Evolutionary conservation across 768 basidiomycete genomes (phyloP).

Genomic region (Collybia nuda): DNA sequence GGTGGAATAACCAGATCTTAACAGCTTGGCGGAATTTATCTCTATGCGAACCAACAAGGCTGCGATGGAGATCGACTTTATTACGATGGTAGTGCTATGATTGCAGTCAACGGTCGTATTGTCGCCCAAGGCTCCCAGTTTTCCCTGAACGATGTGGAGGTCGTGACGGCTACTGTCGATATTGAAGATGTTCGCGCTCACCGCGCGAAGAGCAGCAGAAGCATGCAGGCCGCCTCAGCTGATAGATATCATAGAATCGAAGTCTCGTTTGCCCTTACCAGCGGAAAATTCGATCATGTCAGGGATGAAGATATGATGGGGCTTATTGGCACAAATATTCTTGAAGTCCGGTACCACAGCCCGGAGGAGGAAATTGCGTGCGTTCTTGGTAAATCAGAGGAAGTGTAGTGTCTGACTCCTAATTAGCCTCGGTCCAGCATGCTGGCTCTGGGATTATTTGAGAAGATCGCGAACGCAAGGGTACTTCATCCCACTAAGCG

Average conservation of each 20-base stretch:
- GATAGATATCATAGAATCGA: conserved; percentile 82
- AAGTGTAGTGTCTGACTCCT: neutral
- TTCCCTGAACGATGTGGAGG: conserved; percentile 93
- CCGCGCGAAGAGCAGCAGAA: conserved; percentile 78
- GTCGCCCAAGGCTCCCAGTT: conserved; percentile 97
- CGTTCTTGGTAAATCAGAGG: conserved; percentile 27
- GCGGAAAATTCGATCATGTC: conserved; percentile 68
- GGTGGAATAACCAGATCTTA: neutral
- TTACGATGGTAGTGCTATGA: conserved; percentile 97
- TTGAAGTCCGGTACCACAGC: conserved; percentile 70
- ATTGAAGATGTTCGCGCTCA: conserved; percentile 96
- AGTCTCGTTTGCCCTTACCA: conserved; percentile 76
- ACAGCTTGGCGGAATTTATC: conserved; percentile 93
- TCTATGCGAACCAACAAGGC: conserved; percentile 98
- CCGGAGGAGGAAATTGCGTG: conserved; percentile 99
- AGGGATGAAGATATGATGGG: conserved; percentile 48
- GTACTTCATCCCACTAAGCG: conserved; percentile 93
- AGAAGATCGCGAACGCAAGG: conserved; percentile 91
- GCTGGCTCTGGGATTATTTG: conserved; percentile 99
- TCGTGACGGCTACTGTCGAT: conserved; percentile 93
- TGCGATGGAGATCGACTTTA: conserved; percentile 98
- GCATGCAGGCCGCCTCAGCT: conserved; percentile 82
- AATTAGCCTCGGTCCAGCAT: conserved; percentile 88
- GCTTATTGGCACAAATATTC: conserved; percentile 32
- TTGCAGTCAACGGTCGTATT: conserved; percentile 90